A percentile compares a stretch with the other conserved stretches of the same genome.
These are phyloP conservation scores for Pleurozium schreberi DNA, from an alignment of 225 moss, liverwort and hornwort species.

Conservation along the genomic window DNA sequence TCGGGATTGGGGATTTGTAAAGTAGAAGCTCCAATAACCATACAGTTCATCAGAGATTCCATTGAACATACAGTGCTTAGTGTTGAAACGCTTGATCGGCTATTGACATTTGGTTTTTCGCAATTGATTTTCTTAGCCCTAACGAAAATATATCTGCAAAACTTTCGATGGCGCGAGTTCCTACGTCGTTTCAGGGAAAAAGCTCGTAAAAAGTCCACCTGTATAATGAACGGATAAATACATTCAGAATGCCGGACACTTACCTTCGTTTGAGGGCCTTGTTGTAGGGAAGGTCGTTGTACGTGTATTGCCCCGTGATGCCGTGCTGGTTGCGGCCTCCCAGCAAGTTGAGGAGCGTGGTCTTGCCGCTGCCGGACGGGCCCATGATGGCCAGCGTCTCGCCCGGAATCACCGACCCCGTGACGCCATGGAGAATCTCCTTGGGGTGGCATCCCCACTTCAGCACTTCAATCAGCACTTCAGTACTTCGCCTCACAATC, in stretches of 20 bases:
- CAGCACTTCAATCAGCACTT: not conserved
- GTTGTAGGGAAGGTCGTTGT: slow-evolving; percentile 54
- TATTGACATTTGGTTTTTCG: not conserved
- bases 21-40: not conserved
- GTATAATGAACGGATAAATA: too few species aligned
- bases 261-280: slow-evolving; percentile 65
- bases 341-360: slow-evolving; percentile 59
- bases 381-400: slow-evolving; percentile 85
- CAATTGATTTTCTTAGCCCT: not conserved
- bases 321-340: slow-evolving; percentile 50
- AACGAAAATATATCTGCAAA: not conserved
- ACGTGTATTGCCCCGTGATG: slow-evolving; percentile 34
- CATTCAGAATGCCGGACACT: not conserved
- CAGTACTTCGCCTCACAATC: not conserved
- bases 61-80: not conserved
- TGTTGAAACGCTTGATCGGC: too few species aligned
- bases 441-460: not conserved
- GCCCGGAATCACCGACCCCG: slow-evolving; percentile 62
- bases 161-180: not conserved
- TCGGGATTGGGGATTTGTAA: not conserved
- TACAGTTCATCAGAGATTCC: not conserved
- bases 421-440: slow-evolving; percentile 64
- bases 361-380: slow-evolving; percentile 80
- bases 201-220: not conserved
- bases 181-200: not conserved